phyloP scores from a whole-genome alignment of 2,329 filamentous ascomycete genomes.

The Colletotrichum lini region DNA sequence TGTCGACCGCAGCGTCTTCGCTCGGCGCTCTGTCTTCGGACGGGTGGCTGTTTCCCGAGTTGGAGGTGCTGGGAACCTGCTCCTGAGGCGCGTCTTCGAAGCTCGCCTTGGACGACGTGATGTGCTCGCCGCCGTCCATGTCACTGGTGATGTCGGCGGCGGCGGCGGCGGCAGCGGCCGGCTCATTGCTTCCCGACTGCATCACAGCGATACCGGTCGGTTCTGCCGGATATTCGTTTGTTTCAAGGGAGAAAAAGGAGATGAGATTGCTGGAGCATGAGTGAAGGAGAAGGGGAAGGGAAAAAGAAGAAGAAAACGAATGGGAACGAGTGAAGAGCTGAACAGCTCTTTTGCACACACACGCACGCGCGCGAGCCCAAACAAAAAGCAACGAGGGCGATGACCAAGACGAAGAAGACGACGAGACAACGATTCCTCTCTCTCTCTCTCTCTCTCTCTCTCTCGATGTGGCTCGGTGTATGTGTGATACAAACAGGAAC shows the following conservation, averaged over 20 bases:
- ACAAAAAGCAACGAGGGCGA: conserved; percentile 33
- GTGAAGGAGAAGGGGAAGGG: neutral
- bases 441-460: no score
- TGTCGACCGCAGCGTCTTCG: neutral
- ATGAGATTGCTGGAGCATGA: neutral
- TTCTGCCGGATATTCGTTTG: neutral
- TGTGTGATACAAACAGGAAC: conserved; percentile 28
- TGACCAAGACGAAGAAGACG: neutral
- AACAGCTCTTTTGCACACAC: conserved; percentile 25
- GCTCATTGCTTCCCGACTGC: conserved; percentile 26
- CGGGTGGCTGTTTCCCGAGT: conserved; percentile 18
- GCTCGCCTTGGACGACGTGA: conserved; percentile 36
- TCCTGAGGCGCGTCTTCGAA: conserved; percentile 40
- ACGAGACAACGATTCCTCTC: no score
- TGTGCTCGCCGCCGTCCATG: conserved; percentile 19
- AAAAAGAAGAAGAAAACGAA: conserved; percentile 7
- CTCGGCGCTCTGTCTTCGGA: conserved; percentile 34
- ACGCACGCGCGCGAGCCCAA: conserved; percentile 18
- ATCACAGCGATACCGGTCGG: conserved; percentile 11
- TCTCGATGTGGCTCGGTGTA: conserved; percentile 18
- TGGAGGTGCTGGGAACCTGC: conserved; percentile 11
- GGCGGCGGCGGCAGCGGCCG: conserved; percentile 20
- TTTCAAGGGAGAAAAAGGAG: no score
- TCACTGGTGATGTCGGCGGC: conserved; percentile 29
- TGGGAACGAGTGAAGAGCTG: conserved; percentile 21